Evolutionary conservation across 305 asterid species (phyloP), one percentile per base, ranked within the genome.

Genomic region (Fraxinus sp.): DNA sequence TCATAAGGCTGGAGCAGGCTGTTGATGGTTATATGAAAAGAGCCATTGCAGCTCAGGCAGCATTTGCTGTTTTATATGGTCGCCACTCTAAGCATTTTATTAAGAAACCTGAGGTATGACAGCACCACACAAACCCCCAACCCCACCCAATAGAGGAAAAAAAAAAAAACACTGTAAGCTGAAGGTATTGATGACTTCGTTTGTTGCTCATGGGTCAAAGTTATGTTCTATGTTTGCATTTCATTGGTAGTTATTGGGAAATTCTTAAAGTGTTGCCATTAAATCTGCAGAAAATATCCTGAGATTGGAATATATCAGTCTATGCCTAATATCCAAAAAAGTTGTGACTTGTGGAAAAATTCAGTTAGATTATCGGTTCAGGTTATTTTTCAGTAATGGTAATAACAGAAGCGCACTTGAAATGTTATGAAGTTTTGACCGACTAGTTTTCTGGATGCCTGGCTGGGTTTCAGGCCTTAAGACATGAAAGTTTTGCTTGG

Each of bases 1-100:
- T 94, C 84, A 86, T 92, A 57, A 91, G 96, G 90, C 86, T 94
- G 86, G 98, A 94, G 93, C 97, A 93, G 87, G 89, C 91, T 78
- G 93, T 90, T 79, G 81, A 85, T 82, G 89, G 96, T 80, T 85
- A 80, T 81, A 82, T 84, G 55, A 95, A 86, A 85, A 89, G 98
- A 87, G 79, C 79, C 68, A 84, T 94, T 82, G 86, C 91, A 39
- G 87, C 84, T 24, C 87, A 80, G 37, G 91, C 90, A 16, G 98
- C 97, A 66, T 86, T 90, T 86, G 98, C 46, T 49, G 90, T 91
- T 86, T 83, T 94, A 78, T 84, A 82, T 76, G 90, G 97, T 70
- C 90, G 83, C 77, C 66, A 26, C 85, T 84, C 93, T 8, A 88
- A 85, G 82, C 83, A 93, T 89, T 90, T 83, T 80, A 89, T 94